A percentile compares a stretch with the other conserved stretches of the same genome.
phyloP scores from a whole-genome alignment of 805 yeast species.

The Candida namnaoensis region DNA sequence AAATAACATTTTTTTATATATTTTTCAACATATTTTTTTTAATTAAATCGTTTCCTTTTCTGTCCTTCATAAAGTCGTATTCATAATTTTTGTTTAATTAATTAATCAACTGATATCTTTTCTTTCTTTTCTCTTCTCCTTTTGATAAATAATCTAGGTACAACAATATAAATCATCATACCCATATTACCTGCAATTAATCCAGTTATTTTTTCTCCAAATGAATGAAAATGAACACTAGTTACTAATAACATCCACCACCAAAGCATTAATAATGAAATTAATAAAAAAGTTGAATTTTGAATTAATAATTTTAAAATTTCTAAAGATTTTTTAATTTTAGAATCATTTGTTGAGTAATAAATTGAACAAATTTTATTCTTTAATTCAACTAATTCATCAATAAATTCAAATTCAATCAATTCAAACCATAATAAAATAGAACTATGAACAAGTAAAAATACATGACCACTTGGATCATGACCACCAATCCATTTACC shows the following conservation, averaged over 20 bases:
- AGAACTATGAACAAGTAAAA: slow-evolving; percentile 60
- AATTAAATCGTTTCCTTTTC: background rate
- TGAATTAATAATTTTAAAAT: background rate
- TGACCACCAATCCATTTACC: slow-evolving; percentile 82
- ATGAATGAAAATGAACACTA: slow-evolving; percentile 74
- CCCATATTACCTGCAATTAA: slow-evolving; percentile 51
- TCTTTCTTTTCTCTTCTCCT: background rate
- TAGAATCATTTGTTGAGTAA: background rate
- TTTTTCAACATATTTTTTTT: background rate
- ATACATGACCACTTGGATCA: slow-evolving; percentile 94
- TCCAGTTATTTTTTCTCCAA: slow-evolving; percentile 69
- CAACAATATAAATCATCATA: slow-evolving; percentile 27
- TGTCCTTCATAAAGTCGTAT: too few relatives aligned
- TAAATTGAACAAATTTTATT: background rate
- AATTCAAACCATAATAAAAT: slow-evolving; percentile 61
- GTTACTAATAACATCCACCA: slow-evolving; percentile 86
- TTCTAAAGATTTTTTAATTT: background rate
- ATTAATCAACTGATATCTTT: too few relatives aligned
- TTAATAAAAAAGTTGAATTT: slow-evolving; percentile 17
- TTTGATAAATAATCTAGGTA: slow-evolving; percentile 18
- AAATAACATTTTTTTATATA: background rate
- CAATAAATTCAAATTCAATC: slow-evolving; percentile 28
- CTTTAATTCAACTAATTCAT: slow-evolving; percentile 17
- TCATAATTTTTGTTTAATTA: too few relatives aligned
- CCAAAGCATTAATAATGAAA: slow-evolving; percentile 47